phyloP scores from a whole-genome alignment of 352 stramenopile species.

The Aphanomyces invadans region DNA sequence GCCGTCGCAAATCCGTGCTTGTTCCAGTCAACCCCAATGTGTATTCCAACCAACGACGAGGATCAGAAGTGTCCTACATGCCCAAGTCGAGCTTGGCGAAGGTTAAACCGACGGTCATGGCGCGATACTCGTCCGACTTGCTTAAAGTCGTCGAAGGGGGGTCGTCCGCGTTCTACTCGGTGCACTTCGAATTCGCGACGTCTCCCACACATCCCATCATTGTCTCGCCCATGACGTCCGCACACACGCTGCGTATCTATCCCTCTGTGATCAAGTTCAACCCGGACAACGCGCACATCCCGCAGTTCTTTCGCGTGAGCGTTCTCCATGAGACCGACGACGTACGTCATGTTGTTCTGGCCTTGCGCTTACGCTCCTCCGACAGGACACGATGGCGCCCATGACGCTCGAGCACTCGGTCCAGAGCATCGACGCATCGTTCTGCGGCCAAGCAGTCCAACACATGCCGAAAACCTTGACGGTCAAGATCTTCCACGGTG shows the following conservation, averaged over 20 bases:
- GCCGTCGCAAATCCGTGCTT: neutral
- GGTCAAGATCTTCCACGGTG: neutral
- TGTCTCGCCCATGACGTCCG: neutral
- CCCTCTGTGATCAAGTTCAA: constrained; percentile 19
- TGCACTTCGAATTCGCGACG: constrained; percentile 1
- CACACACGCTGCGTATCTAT: constrained; percentile 6
- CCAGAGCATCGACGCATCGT: constrained; percentile 18
- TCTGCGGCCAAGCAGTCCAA: neutral
- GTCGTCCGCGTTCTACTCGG: constrained; percentile 21
- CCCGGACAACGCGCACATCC: constrained; percentile 14
- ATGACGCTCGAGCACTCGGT: constrained; percentile 8
- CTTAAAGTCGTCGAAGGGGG: constrained; percentile 21
- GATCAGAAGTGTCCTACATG: constrained; percentile 1
- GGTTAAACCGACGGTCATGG: neutral
- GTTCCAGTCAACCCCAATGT: neutral
- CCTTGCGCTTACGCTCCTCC: neutral
- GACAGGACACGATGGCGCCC: neutral
- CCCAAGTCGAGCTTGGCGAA: neutral
- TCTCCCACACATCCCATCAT: constrained; percentile 17
- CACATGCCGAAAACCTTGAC: constrained; percentile 1
- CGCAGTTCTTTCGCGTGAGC: constrained; percentile 22
- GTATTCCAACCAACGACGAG: neutral
- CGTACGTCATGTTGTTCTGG: neutral
- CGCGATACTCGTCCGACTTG: neutral
- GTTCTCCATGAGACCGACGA: constrained; percentile 4